Base-by-base conservation (phyloP, 2,329 filamentous ascomycete genomes). In the Fusarium vanettenii region DNA sequence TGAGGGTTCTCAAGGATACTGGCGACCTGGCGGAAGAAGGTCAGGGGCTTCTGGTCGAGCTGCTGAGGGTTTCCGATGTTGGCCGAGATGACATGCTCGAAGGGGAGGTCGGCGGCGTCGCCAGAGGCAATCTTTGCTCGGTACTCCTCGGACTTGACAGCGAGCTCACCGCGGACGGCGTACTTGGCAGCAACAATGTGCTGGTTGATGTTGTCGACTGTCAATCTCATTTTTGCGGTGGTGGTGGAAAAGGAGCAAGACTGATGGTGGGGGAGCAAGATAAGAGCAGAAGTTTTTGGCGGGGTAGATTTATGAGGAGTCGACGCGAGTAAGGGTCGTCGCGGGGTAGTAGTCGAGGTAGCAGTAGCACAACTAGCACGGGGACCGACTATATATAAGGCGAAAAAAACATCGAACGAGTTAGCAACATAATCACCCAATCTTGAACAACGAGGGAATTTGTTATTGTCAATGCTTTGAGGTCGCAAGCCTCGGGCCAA, bases 21-120 rank as follows among this genome's bases (percentile, higher is more conserved):
- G 80, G 97, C 90, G 31, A 99, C 97, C 86, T 99, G 96, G 78
- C 97, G 92, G 91, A 99, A 98, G 89, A 98, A 99, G 78, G 97
- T 99, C 80, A 99, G 96, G 80, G 97, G 97, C 89, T 98, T 97
- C 89, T 99, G 97, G 86, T 98, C 97, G 73, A 99, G 91, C 86
- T 99, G 97, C 86, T 99, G 97, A 5, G 97, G 97, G 87, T 99
- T 99, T 81, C 97, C 97, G 81, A 99, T 99, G 87, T 99, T 99
- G 85, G 97, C 97, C 73, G 94, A 95, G 86, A 99, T 96, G 84
- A 99, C 92, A 70, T 95, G 90, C 79, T 94, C 89, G 84, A 99
- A 99, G 59, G 97, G 96, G 60, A 98, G 88, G 80, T 83, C 82
- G 55, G 69, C 61, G 68, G 80, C 83, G 77, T 83, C 88, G 78